Base-by-base conservation (phyloP, 108 stramenopile genomes). In the Pseudonitzschia delicatissima region DNA sequence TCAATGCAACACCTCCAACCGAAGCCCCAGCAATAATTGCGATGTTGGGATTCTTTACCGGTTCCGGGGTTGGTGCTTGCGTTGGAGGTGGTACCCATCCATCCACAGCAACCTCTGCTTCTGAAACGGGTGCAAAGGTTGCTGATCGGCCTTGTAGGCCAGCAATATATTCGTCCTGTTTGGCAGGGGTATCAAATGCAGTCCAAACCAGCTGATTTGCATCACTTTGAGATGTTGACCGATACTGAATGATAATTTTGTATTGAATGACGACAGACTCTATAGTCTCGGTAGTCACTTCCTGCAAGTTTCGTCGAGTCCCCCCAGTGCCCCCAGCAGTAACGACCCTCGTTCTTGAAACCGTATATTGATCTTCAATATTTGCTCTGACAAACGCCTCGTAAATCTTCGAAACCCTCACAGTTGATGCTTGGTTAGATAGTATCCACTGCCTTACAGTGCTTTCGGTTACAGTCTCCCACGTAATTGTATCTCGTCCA, bases 21-120 rank as follows among this genome's bases (percentile, higher is more conserved):
- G 70, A 59, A 23, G 66, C 74, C 6, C 79, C 81, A 45, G 57
- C 72, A 51, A 82, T 76, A 15, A 78, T 57, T 13, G 74, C 74
- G 23, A 64, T 28, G 29, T 64, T 59, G 32, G 49, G 29, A 9
- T 52, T 55, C 15, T 55, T 37, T 5, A 17, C n/a, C 15, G 0
- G 3, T 17, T 17, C 36, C 7, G 23, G 25, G 2, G 40, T 45
- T 35, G 37, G 33, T 13, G 35, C 62, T 34, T 15, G 26, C 8
- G 49, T 52, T 26, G 28, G 57, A 50, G 51, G 40, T 25, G 68
- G 57, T 4, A 20, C 40, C 11, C 20, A 67, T 17, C 73, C 73
- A 18, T 67, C 62, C 25, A 68, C 66, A 12, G 62, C 45, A 32
- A 74, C 62, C 11, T 28, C 21, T 25, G 48, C 40, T 4, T 63